Evolutionary conservation across 345 rosid genomes (phyloP), one percentile per base, ranked within the genome.

Genomic region (Dovyalis caffra): DNA sequence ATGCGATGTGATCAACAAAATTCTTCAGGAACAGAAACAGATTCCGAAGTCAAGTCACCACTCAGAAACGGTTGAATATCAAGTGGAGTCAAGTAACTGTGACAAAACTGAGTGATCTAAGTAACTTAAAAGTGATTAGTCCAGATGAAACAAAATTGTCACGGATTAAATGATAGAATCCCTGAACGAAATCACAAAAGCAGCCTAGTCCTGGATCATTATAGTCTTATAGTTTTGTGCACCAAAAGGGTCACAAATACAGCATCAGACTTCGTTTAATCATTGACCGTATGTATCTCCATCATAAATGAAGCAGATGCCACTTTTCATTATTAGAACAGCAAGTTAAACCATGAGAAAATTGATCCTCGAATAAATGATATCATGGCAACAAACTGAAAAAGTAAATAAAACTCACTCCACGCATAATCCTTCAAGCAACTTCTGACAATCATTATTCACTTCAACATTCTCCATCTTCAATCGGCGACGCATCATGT

Each of bases 381-480:
- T 9, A 53, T 38, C 20, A 51, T 67, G n/a, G 23, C 40, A 62
- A 53, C 49, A 47, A 61, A 51, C 7, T 66, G 58, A 69, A 69
- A 33, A 18, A 34, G 34, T 6, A 15, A 49, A 58, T 20, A 69
- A 26, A 67, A 80, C 76, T 95, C 83, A 90, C 80, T 90, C 95
- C n/a, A 75, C 76, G n/a, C 86, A 79, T 51, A 95, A 84, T 23
- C 47, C 75, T 26, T 90, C 90, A 32, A 91, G 90, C 81, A 95
- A 88, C 77, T 87, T 90, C 82, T 85, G 80, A 70, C 88, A 87
- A 0, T 82, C 83, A 53, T 89, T 88, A 21, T 77, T 81, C 76
- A 91, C 80, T 73, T 88, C 92, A 51, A 91, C 86, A 45, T 90
- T 90, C 71, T 93, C 97, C 96, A 91, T 93, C 92, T 91, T 93